Evolutionary conservation across 306 rosid species (phyloP), one percentile per base, ranked within the genome.

Genomic region (Morella rubra): DNA sequence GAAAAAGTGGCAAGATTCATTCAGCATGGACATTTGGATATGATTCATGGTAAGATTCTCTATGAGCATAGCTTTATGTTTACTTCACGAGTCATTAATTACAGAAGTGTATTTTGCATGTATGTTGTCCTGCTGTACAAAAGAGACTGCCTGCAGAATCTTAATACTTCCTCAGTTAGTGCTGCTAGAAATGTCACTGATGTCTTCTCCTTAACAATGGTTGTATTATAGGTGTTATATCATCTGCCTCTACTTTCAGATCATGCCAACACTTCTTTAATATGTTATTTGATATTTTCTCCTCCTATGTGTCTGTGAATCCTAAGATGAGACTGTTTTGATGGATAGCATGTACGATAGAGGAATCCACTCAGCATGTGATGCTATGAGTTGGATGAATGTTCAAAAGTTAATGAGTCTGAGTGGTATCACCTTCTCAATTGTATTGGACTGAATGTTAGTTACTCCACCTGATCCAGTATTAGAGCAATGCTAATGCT

Each of bases 21-120:
- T 81, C 92, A 82, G 79, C 84, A 84, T 82, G 97, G 98, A 86
- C 89, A 88, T 79, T 79, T 90, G 79, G 98, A 87, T 83, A 81
- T 77, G 20, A 70, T 84, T 69, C 93, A 90, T 78, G 97, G 98
- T 92, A 77, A 52, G 80, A 74, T 73, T 19, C 65, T 74, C 32
- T 22, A n/a, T n/a, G 44, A 72, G 55, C 51, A 58, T 62, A 50
- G 54, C 64, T 77, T 65, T 81, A 27, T 65, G 42, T 72, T 44
- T 4, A 41, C 59, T 42, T 47, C 81, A 74, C 42, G 15, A 18
- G 15, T 18, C 51, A 65, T 4, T 66, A 18, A 18, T 66, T 42
- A 24, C 12, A 59, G 42, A 42, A 11, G 42, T 11, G 18, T 59
- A 3, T 49, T 4, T 27, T 54, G 6, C 5, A 59, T 59, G 44